Evolutionary conservation across 352 stramenopile genomes (phyloP).

Genomic region (Blastocystis sp.): DNA sequence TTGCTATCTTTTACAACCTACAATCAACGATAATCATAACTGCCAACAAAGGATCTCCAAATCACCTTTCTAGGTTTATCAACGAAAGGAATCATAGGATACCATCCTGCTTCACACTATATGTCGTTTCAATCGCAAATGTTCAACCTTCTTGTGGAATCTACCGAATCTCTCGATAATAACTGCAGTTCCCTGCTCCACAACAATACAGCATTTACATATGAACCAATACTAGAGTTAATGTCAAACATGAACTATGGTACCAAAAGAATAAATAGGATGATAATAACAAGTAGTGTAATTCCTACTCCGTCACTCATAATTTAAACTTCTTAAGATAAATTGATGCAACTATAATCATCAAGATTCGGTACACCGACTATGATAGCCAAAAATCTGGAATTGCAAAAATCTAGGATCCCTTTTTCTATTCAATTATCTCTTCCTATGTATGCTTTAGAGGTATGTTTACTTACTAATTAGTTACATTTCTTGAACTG

Average conservation of each 20-base stretch:
- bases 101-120: conserved; percentile 63
- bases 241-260: not conserved
- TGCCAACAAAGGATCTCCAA: conserved; percentile 19
- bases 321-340: not conserved
- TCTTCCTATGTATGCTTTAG: not conserved
- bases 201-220: conserved; percentile 46
- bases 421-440: not conserved
- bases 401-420: not conserved
- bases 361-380: conserved; percentile 15
- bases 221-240: conserved; percentile 47
- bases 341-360: not conserved
- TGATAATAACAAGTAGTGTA: not conserved
- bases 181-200: conserved; percentile 63
- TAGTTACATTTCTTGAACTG: not conserved
- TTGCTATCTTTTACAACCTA: not conserved
- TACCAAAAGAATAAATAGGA: not conserved
- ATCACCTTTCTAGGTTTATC: conserved; percentile 60
- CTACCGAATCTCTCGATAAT: conserved; percentile 65
- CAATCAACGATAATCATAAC: not conserved
- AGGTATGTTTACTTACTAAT: not conserved
- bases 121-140: not conserved
- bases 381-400: not conserved
- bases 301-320: not conserved
- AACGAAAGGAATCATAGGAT: conserved; percentile 65
- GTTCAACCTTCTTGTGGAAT: conserved; percentile 48